Evolutionary conservation across 2,329 filamentous ascomycete species (phyloP).

Genomic region (Fusarium coffeatum): DNA sequence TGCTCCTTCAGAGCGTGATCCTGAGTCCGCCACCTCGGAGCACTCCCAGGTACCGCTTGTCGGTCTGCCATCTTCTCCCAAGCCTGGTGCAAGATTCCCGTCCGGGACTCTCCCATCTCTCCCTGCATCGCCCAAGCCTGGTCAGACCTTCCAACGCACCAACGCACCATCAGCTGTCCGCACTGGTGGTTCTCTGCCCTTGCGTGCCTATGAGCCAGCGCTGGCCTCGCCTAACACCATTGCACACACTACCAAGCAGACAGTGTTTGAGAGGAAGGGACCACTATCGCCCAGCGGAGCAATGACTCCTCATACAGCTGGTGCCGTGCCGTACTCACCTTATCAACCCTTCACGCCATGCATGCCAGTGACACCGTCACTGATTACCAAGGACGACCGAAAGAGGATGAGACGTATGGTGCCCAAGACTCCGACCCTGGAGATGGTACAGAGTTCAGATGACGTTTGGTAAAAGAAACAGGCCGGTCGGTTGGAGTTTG

Average conservation of each 20-base stretch:
- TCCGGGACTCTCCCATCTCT: conserved; percentile 47
- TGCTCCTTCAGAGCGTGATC: conserved; percentile 58
- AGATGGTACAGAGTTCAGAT: conserved; percentile 70
- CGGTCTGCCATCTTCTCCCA: conserved; percentile 61
- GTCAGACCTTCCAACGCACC: conserved; percentile 61
- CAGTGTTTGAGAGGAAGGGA: conserved; percentile 68
- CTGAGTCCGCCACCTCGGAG: conserved; percentile 64
- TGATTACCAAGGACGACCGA: conserved; percentile 77
- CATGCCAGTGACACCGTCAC: conserved; percentile 79
- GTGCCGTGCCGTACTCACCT: conserved; percentile 76
- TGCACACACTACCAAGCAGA: conserved; percentile 68
- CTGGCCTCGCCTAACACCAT: conserved; percentile 62
- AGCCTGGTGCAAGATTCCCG: conserved; percentile 47
- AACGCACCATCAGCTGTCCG: conserved; percentile 67
- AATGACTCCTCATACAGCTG: conserved; percentile 71
- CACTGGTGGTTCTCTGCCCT: conserved; percentile 67
- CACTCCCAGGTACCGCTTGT: conserved; percentile 63
- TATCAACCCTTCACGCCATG: conserved; percentile 84
- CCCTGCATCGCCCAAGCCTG: conserved; percentile 64
- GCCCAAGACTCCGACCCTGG: conserved; percentile 70
- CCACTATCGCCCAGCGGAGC: conserved; percentile 68
- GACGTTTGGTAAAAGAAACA: conserved; percentile 70
- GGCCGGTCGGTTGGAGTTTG: neutral
- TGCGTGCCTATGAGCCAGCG: conserved; percentile 71
- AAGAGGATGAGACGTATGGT: conserved; percentile 74